Percentiles rank a stretch among this genome's conserved stretches.
phyloP scores from a whole-genome alignment of 2,329 filamentous ascomycete species.

The Nothomitra cinnamomea region DNA sequence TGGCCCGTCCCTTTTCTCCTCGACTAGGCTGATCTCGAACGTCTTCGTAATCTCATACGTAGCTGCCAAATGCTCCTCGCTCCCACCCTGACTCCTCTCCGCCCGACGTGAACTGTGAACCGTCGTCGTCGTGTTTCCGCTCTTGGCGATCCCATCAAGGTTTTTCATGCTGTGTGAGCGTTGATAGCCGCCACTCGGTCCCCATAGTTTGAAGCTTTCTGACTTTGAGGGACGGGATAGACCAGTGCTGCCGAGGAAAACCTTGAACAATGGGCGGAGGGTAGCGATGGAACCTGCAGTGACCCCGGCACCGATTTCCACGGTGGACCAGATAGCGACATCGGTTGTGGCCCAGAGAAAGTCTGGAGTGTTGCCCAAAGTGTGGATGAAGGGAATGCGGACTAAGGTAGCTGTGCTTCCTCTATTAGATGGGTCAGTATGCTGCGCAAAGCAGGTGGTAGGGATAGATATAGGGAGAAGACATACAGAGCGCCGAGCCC shows the following conservation, averaged over 20 bases:
- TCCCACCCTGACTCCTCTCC: too few species aligned
- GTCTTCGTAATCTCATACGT: too few species aligned
- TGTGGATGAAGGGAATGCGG: conserved; percentile 26
- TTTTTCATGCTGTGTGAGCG: conserved; percentile 23
- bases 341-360: conserved; percentile 25
- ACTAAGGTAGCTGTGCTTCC: conserved; percentile 24
- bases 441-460: too few species aligned
- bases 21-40: too few species aligned
- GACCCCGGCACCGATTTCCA: conserved; percentile 33
- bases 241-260: conserved; percentile 13
- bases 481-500: conserved; percentile 33
- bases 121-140: too few species aligned
- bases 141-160: too few species aligned
- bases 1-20: too few species aligned
- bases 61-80: too few species aligned
- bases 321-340: conserved; percentile 29
- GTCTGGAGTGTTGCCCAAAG: conserved; percentile 23
- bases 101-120: too few species aligned
- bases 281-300: conserved; percentile 30
- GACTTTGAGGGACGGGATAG: too few species aligned
- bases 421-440: conserved; percentile 11
- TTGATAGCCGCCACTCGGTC: conserved; percentile 16
- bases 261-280: conserved; percentile 26
- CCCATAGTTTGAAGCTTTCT: too few species aligned
- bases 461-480: neutral